Conservation (phyloP, 768 basidiomycete species). For the Psilocybe cubensis region DNA sequence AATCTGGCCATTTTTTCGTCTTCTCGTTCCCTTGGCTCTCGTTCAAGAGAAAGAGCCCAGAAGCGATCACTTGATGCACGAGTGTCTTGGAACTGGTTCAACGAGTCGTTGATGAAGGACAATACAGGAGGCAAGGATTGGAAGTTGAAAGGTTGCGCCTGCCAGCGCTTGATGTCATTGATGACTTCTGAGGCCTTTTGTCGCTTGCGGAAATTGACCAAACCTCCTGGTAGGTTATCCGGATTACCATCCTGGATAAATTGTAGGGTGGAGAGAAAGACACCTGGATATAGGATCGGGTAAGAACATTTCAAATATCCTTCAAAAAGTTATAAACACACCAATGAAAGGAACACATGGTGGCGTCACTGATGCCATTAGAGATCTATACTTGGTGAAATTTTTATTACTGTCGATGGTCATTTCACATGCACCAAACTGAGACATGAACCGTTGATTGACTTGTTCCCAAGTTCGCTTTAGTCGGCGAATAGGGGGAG, state of each 20-base stretch:
- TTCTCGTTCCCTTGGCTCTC: constrained; percentile 93
- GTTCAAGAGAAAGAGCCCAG: constrained; percentile 84
- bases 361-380: constrained; percentile 81
- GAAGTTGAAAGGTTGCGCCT: constrained; percentile 89
- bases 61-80: constrained; percentile 74
- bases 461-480: constrained; percentile 95
- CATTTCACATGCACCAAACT: constrained; percentile 81
- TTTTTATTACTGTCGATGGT: constrained; percentile 94
- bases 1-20: constrained; percentile 96
- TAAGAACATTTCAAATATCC: constrained; percentile 9
- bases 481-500: constrained; percentile 88
- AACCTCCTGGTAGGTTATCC: constrained; percentile 73
- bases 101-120: constrained; percentile 76
- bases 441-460: constrained; percentile 69
- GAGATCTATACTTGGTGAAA: constrained; percentile 88
- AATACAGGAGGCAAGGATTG: constrained; percentile 66
- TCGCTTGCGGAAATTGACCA: constrained; percentile 96
- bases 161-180: constrained; percentile 95
- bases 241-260: constrained; percentile 98
- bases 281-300: constrained; percentile 53
- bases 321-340: constrained; percentile 38
- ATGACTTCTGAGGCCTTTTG: constrained; percentile 97
- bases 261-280: constrained; percentile 95
- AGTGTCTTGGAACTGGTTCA: constrained; percentile 72
- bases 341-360: constrained; percentile 98